Base-by-base conservation (phyloP, 164 flowering plant species). In the Vitis labrusca region DNA sequence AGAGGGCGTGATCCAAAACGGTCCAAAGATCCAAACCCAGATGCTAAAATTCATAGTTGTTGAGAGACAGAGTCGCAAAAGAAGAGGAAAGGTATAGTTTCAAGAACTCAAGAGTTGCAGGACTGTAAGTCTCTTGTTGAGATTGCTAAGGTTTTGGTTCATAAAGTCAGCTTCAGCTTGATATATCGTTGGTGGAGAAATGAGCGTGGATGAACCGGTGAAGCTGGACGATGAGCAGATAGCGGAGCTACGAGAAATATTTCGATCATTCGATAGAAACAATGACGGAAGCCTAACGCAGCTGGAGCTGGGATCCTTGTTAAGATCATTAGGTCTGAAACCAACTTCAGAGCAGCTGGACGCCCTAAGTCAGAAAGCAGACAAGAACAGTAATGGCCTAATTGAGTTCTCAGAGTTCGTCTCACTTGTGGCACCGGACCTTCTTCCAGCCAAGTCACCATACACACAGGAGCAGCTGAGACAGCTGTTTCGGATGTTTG, bases 241-340 rank as follows among this genome's bases (percentile, higher is more conserved):
- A 3, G 78, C 89, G 0, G 97, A 93, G 75, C 84, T 93, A 0
- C 84, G 95, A 2, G 95, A 91, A 63, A 91, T 94, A 17, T 94
- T 94, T 81, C 85, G 94, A 12, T 78, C 94, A 0, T 94, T 94
- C 72, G 98, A 94, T 65, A 78, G 91, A 58, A 88, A 91, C 88
- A 84, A 89, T 63, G 98, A 94, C 76, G 97, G 98, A 0, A 94
- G 98, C 83, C 76, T 94, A 9, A 91, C 97, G 9, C 91, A 89
- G 76, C 85, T 92, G 3, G 98, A 91, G 79, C 86, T 91, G 13
- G 96, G 89, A 2, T 85, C 97, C 3, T 86, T 94, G 3, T 76
- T 94, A 14, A 84, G 98, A 14, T 85, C 98, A 0, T 82, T 94
- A 0, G 98, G 97, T 0, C 78, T 94, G 44, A 88, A 88, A 63